Conservation (phyloP, 2,329 filamentous ascomycete species). For the Hymenoscyphus infarciens region DNA sequence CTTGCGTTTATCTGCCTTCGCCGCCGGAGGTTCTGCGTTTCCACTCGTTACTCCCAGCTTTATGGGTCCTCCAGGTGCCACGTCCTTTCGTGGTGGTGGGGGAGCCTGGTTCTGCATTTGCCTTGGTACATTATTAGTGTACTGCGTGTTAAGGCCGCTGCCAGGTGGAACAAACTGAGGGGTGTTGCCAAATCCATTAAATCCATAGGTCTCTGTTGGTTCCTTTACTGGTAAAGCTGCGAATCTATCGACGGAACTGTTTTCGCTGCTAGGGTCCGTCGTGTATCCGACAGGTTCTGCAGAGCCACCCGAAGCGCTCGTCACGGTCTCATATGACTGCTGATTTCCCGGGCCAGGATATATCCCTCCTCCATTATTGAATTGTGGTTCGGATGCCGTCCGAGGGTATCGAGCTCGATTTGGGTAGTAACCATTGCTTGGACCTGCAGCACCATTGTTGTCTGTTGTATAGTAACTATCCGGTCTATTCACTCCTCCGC, state of each 20-base stretch:
- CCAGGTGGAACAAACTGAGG: constrained; percentile 40
- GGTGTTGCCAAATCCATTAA: constrained; percentile 41
- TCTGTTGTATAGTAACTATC: constrained; percentile 42
- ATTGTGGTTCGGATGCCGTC: constrained; percentile 33
- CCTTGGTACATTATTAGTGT: constrained; percentile 17
- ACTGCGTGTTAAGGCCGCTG: constrained; percentile 34
- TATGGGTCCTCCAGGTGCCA: constrained; percentile 27
- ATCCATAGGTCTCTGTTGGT: constrained; percentile 62
- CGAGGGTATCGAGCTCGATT: constrained; percentile 35
- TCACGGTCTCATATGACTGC: constrained; percentile 77
- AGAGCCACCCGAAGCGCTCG: constrained; percentile 68
- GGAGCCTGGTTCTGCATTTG: constrained; percentile 19
- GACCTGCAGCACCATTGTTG: constrained; percentile 22
- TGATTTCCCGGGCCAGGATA: constrained; percentile 32
- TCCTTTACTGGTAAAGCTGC: constrained; percentile 51
- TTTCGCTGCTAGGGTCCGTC: constrained; percentile 85
- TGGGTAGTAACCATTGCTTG: constrained; percentile 33
- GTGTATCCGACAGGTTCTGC: constrained; percentile 74
- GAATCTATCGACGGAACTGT: constrained; percentile 81
- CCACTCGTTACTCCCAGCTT: constrained; percentile 29
- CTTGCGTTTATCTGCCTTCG: constrained; percentile 66
- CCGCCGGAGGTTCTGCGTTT: constrained; percentile 19
- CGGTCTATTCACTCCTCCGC: constrained; percentile 40
- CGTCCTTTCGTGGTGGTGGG: constrained; percentile 26
- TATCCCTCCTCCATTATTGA: constrained; percentile 29